Percentiles rank a stretch among this genome's conserved stretches.
Conservation (phyloP, 1,139 yeast genomes). For the Groenewaldozyma sp. region DNA sequence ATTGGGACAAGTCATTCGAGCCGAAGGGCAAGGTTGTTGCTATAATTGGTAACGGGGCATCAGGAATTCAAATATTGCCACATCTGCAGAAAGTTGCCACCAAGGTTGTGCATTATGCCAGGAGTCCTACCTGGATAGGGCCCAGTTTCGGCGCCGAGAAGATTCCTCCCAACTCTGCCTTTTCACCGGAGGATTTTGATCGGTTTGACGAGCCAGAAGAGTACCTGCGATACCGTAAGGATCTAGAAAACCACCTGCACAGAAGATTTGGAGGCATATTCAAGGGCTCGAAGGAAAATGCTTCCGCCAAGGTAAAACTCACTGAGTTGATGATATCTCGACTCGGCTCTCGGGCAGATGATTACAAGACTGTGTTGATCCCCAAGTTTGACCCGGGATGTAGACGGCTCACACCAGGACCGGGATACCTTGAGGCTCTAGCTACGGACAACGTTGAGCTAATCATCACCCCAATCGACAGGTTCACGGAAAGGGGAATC, state of each 20-base stretch:
- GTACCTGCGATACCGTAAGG: conserved; percentile 11
- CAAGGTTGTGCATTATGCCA: conserved; percentile 13
- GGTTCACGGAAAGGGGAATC: conserved; percentile 16
- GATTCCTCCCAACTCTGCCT: conserved; percentile 8
- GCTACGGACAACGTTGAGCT: conserved; percentile 20
- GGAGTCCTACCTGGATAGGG: conserved; percentile 15
- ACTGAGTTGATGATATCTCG: conserved; percentile 10
- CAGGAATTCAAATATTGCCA: conserved; percentile 35
- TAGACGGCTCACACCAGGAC: conserved; percentile 17
- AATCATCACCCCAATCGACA: conserved; percentile 11
- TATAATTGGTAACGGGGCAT: conserved; percentile 40
- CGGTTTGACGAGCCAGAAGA: conserved; percentile 10
- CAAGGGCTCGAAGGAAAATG: conserved; percentile 11
- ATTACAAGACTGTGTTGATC: conserved; percentile 11
- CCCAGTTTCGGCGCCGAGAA: conserved; percentile 10
- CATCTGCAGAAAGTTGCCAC: conserved; percentile 12
- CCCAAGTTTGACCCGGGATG: conserved; percentile 16
- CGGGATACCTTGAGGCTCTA: conserved; percentile 21
- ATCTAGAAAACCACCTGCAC: conserved; percentile 8
- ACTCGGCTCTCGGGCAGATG: conserved; percentile 11
- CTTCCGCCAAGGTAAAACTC: conserved; percentile 5
- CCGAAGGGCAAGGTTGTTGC: conserved; percentile 34
- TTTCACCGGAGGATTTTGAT: conserved; percentile 10
- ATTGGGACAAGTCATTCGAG: conserved; percentile 25
- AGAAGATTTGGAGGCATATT: conserved; percentile 9